Percentiles rank a stretch among this genome's conserved stretches.
Conservation (phyloP, 75 land plant species). For the Pinus taeda region DNA sequence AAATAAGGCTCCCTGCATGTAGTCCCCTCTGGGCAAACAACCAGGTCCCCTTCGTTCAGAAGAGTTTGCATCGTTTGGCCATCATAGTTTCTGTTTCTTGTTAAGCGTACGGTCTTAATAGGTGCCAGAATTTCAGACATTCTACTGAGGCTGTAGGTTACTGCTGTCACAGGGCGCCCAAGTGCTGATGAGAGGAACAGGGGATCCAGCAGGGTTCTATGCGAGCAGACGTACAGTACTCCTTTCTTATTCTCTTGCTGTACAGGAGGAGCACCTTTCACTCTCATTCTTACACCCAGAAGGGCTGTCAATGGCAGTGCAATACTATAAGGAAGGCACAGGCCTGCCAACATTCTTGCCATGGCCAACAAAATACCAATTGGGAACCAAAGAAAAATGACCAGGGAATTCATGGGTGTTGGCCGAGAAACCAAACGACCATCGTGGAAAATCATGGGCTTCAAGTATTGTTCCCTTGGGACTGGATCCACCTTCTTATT, state of each 20-base stretch:
- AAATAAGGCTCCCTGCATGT: conserved; percentile 70
- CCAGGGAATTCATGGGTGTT: conserved; percentile 38
- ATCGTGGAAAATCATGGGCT: conserved; percentile 80
- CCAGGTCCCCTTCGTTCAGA: conserved; percentile 65
- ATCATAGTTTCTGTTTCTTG: conserved; percentile 58
- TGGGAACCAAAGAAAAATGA: conserved; percentile 68
- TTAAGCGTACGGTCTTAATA: conserved; percentile 66
- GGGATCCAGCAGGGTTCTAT: conserved; percentile 69
- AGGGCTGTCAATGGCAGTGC: conserved; percentile 4
- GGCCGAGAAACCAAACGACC: conserved; percentile 64
- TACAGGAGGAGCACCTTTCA: conserved; percentile 25
- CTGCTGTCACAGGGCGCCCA: conserved; percentile 39
- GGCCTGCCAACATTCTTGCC: conserved; percentile 20
- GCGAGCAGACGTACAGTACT: conserved; percentile 63
- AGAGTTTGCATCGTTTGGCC: conserved; percentile 45
- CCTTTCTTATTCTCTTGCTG: conserved; percentile 11
- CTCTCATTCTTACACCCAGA: conserved; percentile 27
- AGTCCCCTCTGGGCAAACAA: conserved; percentile 94
- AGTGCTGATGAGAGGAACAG: conserved; percentile 40
- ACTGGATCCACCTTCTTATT: conserved; percentile 16
- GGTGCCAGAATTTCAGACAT: conserved; percentile 74
- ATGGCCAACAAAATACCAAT: conserved; percentile 47
- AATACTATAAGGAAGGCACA: conserved; percentile 17
- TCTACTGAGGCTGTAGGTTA: conserved; percentile 68
- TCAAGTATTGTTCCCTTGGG: conserved; percentile 47